Conservation (phyloP, 306 rosid genomes). For the Quillaja saponaria region DNA sequence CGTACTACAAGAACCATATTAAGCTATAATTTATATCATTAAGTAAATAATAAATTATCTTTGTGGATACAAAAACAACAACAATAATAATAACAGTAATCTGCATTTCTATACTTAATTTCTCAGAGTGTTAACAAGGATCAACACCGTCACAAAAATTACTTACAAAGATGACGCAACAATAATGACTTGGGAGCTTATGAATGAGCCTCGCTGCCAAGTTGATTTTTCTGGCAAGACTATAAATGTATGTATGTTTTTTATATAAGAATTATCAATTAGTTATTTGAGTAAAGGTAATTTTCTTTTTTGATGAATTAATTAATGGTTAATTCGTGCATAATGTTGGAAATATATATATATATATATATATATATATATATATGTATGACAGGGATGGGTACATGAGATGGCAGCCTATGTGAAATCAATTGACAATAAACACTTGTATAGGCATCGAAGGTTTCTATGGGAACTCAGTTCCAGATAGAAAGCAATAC, state of each 20-base stretch:
- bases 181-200: conserved; percentile 62
- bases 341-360: too few species aligned
- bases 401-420: conserved; percentile 46
- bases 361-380: too few species aligned
- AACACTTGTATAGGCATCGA: conserved; percentile 59
- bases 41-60: not conserved
- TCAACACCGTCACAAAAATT: conserved; percentile 42
- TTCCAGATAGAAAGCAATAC: conserved; percentile 33
- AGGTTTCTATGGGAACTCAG: conserved; percentile 54
- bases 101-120: not conserved
- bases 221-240: conserved; percentile 53
- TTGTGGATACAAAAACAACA: not conserved
- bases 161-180: conserved; percentile 53
- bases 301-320: too few species aligned
- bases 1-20: conserved; percentile 52
- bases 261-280: too few species aligned
- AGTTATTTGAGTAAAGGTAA: too few species aligned
- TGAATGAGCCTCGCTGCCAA: conserved; percentile 59
- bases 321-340: too few species aligned
- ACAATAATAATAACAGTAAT: not conserved
- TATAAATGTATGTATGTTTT: conserved; percentile 38
- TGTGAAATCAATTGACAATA: conserved; percentile 45
- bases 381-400: conserved; percentile 52
- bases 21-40: not conserved
- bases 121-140: conserved; percentile 51